phyloP scores from a whole-genome alignment of 1,139 yeast species.

The Yamadazyma dushanensis region DNA sequence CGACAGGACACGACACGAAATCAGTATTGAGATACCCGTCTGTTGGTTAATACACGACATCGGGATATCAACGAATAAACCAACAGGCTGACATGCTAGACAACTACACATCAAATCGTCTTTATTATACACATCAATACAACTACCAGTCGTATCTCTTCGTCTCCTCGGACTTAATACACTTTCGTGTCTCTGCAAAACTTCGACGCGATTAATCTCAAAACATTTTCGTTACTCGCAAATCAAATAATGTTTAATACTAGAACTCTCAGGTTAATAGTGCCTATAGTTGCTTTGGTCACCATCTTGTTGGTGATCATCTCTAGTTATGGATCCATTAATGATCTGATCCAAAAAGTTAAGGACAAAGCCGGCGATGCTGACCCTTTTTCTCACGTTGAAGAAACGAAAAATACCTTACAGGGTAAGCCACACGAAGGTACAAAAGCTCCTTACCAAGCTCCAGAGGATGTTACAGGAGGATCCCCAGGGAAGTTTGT shows the following conservation, averaged over 20 bases:
- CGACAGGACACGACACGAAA: no score
- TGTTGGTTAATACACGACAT: no score
- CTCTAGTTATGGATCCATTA: conserved; percentile 31
- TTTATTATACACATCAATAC: no score
- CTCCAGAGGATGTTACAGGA: conserved; percentile 12
- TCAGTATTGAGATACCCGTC: no score
- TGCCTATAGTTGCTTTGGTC: conserved; percentile 36
- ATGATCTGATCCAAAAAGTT: conserved; percentile 26
- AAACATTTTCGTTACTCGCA: conserved; percentile 2
- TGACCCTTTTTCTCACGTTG: conserved; percentile 17
- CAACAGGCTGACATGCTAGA: no score
- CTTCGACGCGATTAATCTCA: conserved; percentile 3
- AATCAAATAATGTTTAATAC: conserved; percentile 29
- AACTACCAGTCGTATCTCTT: no score
- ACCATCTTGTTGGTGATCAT: conserved; percentile 38
- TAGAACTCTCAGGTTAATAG: conserved; percentile 37
- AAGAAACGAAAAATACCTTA: conserved; percentile 30
- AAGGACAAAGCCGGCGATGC: conserved; percentile 28
- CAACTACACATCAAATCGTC: no score
- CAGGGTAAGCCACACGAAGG: conserved; percentile 37
- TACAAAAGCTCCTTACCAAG: conserved; percentile 36
- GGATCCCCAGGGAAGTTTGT: conserved; percentile 10
- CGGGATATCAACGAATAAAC: no score
- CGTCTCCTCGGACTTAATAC: no score
- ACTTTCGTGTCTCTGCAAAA: no score